A percentile compares a stretch with the other conserved stretches of the same genome.
phyloP scores from a whole-genome alignment of 768 basidiomycete genomes.

The Gloeostereum incarnatum region DNA sequence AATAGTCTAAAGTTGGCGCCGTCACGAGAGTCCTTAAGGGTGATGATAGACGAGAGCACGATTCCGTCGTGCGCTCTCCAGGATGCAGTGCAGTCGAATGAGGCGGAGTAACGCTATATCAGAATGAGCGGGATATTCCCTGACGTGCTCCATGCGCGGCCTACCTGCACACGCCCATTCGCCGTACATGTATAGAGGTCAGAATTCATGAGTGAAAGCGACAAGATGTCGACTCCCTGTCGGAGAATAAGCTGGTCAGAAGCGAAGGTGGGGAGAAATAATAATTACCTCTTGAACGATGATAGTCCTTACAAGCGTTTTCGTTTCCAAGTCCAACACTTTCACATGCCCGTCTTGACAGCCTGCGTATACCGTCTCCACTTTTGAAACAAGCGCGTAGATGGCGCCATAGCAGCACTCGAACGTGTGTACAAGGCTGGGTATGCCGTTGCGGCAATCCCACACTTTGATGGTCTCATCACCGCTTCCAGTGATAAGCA shows the following conservation, averaged over 20 bases:
- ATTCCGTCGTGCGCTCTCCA: slow-evolving; percentile 82
- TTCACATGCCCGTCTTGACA: slow-evolving; percentile 92
- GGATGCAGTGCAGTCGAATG: slow-evolving; percentile 77
- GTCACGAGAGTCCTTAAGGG: no score
- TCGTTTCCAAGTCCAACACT: slow-evolving; percentile 86
- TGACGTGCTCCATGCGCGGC: slow-evolving; percentile 4
- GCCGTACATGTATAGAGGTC: slow-evolving; percentile 61
- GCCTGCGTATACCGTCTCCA: slow-evolving; percentile 83
- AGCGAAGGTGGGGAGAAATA: neutral
- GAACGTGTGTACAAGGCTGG: slow-evolving; percentile 52
- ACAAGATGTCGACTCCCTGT: slow-evolving; percentile 73
- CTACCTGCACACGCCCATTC: slow-evolving; percentile 63
- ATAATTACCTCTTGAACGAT: slow-evolving; percentile 68
- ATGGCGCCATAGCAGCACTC: slow-evolving; percentile 73
- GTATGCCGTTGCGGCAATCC: slow-evolving; percentile 40
- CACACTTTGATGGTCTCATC: slow-evolving; percentile 92
- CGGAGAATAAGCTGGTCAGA: slow-evolving; percentile 1
- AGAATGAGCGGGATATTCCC: neutral
- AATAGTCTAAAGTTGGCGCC: slow-evolving; percentile 34
- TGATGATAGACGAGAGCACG: slow-evolving; percentile 69
- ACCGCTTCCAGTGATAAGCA: slow-evolving; percentile 80
- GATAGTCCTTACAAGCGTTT: slow-evolving; percentile 77
- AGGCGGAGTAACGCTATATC: slow-evolving; percentile 66
- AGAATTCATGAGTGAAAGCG: slow-evolving; percentile 61
- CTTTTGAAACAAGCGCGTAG: slow-evolving; percentile 63